Evolutionary conservation across 2,329 filamentous ascomycete species (phyloP), one percentile per base, ranked within the genome.

Genomic region (Diaporthe sp.): DNA sequence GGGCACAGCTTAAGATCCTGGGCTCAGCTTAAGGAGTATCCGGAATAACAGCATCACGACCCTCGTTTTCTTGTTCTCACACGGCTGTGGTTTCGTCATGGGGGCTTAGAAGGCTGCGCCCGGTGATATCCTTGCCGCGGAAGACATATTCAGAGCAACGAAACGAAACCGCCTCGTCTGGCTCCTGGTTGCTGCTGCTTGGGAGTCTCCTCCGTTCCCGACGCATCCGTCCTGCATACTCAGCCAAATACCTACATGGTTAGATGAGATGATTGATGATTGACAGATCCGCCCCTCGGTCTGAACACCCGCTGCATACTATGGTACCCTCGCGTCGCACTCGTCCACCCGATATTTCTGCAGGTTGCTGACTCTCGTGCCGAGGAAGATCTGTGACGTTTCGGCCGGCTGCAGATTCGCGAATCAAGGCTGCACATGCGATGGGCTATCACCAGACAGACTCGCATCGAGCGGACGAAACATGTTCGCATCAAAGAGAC

Each of bases 261-360:
- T 53, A 65, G 71, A 73, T 57, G 71, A 73, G 58, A 73, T 73
- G 71, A 65, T 65, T 46, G 71, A 73, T 55, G 58, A 65, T 73
- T 61, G 71, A 53, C 49, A 31, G 71, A 65, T 73, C 71, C 51
- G 49, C 71, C 71, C 49, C 58, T 73, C 49, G 46, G 58, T 73
- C 58, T 73, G 71, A 55, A 60, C 71, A 73, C 46, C 17, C n/a
- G 34, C 44, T 70, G 46, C 65, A 55, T 55, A 15, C 58, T 6
- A 17, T 73, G 31, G 31, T 31, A 31, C 31, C 31, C 31, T 31
- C 46, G 58, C 34, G 58, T 65, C 49, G 61, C 58, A 44, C 71
- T 61, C 65, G 65, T 15, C 49, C 49, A 70, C 49, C 34, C 65
- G 65, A 42, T 12, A 42, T 22, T 46, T 73, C 71, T 65, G 46